Evolutionary conservation across 345 rosid species (phyloP).

Genomic region (Acer saccharum): DNA sequence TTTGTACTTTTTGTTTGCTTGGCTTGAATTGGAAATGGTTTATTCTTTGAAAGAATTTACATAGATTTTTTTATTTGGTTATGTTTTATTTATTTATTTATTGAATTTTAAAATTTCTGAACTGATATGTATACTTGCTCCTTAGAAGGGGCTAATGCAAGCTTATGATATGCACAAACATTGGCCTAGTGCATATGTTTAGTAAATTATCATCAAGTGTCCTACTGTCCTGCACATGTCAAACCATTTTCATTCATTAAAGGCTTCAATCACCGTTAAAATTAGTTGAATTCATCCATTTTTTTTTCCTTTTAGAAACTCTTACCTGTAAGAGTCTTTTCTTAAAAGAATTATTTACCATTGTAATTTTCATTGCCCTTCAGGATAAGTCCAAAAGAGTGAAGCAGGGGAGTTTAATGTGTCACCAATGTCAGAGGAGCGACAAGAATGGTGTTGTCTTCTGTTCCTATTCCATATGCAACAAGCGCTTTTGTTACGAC

Average conservation of each 20-base stretch:
- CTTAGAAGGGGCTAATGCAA: background rate
- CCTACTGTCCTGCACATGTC: background rate
- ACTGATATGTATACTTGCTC: background rate
- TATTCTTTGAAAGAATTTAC: background rate
- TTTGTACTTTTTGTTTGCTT: too few species aligned
- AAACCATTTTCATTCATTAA: background rate
- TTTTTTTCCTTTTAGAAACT: background rate
- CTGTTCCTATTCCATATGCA: constrained; percentile 28
- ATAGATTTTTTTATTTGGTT: background rate
- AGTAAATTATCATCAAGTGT: background rate
- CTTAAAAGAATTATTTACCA: background rate
- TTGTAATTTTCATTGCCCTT: background rate
- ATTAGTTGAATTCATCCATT: background rate
- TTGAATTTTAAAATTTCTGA: background rate
- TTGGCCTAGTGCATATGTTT: background rate
- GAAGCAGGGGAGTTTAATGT: constrained; percentile 19
- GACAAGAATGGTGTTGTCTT: constrained; percentile 43
- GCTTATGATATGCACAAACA: background rate
- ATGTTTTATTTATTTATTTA: too few species aligned
- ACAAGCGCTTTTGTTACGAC: constrained; percentile 38
- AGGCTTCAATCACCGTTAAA: background rate
- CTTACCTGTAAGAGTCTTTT: background rate
- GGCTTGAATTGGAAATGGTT: too few species aligned
- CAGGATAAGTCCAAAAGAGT: constrained; percentile 2
- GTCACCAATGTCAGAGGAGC: constrained; percentile 52